Conservation (phyloP, 2,329 filamentous ascomycete species). For the Cytospora leucostoma region DNA sequence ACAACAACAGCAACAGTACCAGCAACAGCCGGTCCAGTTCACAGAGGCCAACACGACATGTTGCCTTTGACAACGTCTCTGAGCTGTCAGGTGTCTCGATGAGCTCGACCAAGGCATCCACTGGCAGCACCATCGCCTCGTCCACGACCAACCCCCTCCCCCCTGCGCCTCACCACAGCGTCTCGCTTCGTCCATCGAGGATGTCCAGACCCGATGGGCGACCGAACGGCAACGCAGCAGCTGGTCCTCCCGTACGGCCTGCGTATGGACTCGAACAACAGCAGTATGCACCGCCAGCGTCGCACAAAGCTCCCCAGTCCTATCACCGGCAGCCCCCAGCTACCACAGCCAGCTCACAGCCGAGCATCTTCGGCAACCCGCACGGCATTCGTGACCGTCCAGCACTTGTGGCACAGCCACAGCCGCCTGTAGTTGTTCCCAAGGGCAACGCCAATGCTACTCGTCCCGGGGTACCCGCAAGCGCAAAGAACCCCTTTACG, state of each 20-base stretch:
- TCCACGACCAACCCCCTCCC: slow-evolving; percentile 14
- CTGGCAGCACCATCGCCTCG: slow-evolving; percentile 10
- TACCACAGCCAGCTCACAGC: slow-evolving; percentile 18
- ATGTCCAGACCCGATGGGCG: slow-evolving; percentile 12
- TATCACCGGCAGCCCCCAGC: slow-evolving; percentile 6
- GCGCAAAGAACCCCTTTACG: slow-evolving; percentile 3
- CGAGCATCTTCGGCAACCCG: slow-evolving; percentile 24
- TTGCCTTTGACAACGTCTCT: slow-evolving; percentile 17
- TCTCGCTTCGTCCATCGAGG: slow-evolving; percentile 14
- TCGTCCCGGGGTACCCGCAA: background rate
- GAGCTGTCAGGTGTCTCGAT: slow-evolving; percentile 13
- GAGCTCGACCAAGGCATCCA: slow-evolving; percentile 24
- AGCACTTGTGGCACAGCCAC: slow-evolving; percentile 11
- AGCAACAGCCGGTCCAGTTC: slow-evolving; percentile 3
- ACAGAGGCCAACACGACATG: slow-evolving; percentile 14
- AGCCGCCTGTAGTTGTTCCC: slow-evolving; percentile 12
- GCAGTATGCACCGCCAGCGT: slow-evolving; percentile 12
- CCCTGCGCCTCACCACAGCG: slow-evolving; percentile 16
- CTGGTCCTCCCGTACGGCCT: slow-evolving; percentile 11
- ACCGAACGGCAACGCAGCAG: slow-evolving; percentile 3
- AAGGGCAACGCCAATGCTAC: slow-evolving; percentile 5
- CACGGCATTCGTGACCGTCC: slow-evolving; percentile 24
- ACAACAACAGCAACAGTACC: slow-evolving; percentile 2
- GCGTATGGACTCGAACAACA: slow-evolving; percentile 19
- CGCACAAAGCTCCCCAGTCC: slow-evolving; percentile 17